A percentile compares a stretch with the other conserved stretches of the same genome.
Evolutionary conservation across 2,329 filamentous ascomycete species (phyloP).

Genomic region (Tolypocladium inflatum): DNA sequence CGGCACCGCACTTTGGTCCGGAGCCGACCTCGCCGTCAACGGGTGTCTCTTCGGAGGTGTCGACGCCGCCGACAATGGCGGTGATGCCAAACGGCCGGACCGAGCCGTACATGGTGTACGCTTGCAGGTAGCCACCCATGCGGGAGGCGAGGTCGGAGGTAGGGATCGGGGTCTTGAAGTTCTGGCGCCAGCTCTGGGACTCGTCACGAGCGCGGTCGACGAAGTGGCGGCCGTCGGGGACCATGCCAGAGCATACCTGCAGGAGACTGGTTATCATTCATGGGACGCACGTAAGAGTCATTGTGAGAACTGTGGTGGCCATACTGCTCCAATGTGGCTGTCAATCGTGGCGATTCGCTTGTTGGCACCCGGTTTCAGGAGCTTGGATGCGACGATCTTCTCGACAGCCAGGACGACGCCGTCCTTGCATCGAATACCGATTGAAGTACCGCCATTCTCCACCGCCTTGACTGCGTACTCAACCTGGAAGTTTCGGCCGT

Average conservation of each 20-base stretch:
- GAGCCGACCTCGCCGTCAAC: constrained; percentile 86
- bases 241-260: constrained; percentile 89
- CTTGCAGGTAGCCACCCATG: constrained; percentile 93
- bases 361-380: constrained; percentile 90
- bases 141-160: constrained; percentile 80
- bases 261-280: neutral
- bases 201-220: constrained; percentile 91
- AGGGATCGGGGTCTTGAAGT: constrained; percentile 91
- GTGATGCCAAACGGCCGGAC: constrained; percentile 96
- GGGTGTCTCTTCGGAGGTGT: constrained; percentile 73
- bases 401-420: constrained; percentile 93
- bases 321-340: constrained; percentile 84
- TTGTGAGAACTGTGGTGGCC: constrained; percentile 22
- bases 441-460: constrained; percentile 91
- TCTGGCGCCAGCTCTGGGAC: constrained; percentile 79
- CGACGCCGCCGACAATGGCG: constrained; percentile 87
- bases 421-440: constrained; percentile 95
- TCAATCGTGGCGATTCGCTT: constrained; percentile 95
- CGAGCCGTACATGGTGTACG: constrained; percentile 93
- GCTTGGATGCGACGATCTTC: constrained; percentile 92
- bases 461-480: constrained; percentile 99
- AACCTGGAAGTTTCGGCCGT: constrained; percentile 98
- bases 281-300: neutral
- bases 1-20: constrained; percentile 69
- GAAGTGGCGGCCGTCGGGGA: constrained; percentile 93